Percentiles rank a stretch among this genome's conserved stretches.
phyloP scores from a whole-genome alignment of 2,329 filamentous ascomycete genomes.

The Colletotrichum sojae region DNA sequence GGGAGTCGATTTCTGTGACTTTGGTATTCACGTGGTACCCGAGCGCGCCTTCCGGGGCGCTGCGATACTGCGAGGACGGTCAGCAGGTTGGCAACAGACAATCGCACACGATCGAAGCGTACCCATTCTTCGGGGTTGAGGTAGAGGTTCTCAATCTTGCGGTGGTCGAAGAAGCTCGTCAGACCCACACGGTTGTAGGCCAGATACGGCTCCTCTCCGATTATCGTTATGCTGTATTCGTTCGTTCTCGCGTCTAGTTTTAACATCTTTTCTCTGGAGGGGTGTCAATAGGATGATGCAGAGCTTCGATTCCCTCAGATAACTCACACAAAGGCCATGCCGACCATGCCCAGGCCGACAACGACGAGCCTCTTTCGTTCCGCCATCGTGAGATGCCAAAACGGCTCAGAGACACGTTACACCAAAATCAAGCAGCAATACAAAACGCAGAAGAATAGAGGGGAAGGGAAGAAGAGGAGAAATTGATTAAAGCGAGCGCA shows the following conservation, averaged over 20 bases:
- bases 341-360: constrained; percentile 93
- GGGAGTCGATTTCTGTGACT: constrained; percentile 75
- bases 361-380: constrained; percentile 80
- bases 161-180: constrained; percentile 90
- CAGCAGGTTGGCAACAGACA: background rate
- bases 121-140: constrained; percentile 89
- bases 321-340: constrained; percentile 87
- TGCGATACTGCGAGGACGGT: constrained; percentile 70
- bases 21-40: constrained; percentile 82
- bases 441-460: background rate
- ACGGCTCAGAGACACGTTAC: constrained; percentile 5
- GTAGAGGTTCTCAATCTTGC: constrained; percentile 88
- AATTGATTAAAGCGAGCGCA: background rate
- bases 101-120: constrained; percentile 43
- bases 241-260: constrained; percentile 83
- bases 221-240: constrained; percentile 86
- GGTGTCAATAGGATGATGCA: background rate
- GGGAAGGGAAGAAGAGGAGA: background rate
- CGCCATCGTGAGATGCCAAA: constrained; percentile 51
- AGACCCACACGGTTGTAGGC: constrained; percentile 94
- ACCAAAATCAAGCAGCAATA: background rate
- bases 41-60: constrained; percentile 76
- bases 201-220: constrained; percentile 89
- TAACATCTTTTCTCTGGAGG: constrained; percentile 83
- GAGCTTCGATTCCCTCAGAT: too few relatives aligned